Percentiles rank a stretch among this genome's conserved stretches.
Conservation (phyloP, 192 early-diverging fungal genomes). For the Coemansia sp. region DNA sequence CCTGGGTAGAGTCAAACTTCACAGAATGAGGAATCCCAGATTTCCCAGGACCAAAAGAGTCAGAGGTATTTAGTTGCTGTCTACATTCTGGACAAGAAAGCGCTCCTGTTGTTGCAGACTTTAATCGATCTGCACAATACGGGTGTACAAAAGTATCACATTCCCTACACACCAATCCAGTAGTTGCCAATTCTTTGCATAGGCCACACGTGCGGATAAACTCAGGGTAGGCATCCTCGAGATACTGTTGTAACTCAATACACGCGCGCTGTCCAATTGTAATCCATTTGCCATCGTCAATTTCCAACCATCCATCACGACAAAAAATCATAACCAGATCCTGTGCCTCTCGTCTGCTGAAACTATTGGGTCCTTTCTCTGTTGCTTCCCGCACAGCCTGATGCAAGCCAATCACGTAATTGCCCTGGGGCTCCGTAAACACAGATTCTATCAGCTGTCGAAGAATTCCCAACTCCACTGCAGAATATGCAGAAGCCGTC, state of each 20-base stretch:
- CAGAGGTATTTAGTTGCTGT: constrained; percentile 10
- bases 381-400: constrained; percentile 17
- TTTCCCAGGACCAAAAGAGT: constrained; percentile 30
- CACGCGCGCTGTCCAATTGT: constrained; percentile 21
- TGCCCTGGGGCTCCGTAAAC: constrained; percentile 25
- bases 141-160: constrained; percentile 32
- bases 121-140: constrained; percentile 28
- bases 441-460: constrained; percentile 26
- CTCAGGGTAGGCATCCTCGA: constrained; percentile 25
- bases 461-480: constrained; percentile 22
- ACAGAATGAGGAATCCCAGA: constrained; percentile 7
- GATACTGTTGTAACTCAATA: constrained; percentile 39
- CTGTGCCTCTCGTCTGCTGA: constrained; percentile 16
- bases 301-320: constrained; percentile 26
- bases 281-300: constrained; percentile 8
- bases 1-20: background rate
- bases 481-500: constrained; percentile 22
- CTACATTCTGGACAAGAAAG: constrained; percentile 29
- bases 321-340: constrained; percentile 18
- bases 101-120: background rate
- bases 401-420: constrained; percentile 31
- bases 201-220: constrained; percentile 27
- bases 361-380: background rate
- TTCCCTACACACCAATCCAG: constrained; percentile 22
- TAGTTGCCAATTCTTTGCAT: constrained; percentile 40